Conservation (phyloP, 2,329 filamentous ascomycete species). For the Xylaria sp. region DNA sequence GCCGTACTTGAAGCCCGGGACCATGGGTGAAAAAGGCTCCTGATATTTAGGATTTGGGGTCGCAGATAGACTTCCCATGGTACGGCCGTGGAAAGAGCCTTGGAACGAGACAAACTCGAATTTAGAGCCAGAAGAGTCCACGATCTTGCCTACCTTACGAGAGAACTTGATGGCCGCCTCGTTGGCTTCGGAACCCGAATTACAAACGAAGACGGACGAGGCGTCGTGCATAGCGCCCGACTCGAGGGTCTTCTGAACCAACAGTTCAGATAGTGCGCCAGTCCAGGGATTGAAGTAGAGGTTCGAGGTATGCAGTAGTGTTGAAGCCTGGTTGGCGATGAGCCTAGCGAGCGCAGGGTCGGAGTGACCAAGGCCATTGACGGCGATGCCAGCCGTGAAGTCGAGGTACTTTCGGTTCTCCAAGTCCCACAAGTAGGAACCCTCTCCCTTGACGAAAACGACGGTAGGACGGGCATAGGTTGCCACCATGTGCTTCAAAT, state of each 20-base stretch:
- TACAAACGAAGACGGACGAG: constrained; percentile 86
- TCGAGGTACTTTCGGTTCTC: constrained; percentile 91
- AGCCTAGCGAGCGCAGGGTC: constrained; percentile 78
- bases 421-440: constrained; percentile 87
- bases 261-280: constrained; percentile 81
- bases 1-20: constrained; percentile 89
- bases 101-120: constrained; percentile 88
- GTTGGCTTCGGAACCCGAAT: constrained; percentile 96
- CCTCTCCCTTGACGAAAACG: constrained; percentile 87
- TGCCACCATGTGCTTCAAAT: constrained; percentile 89
- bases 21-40: constrained; percentile 90
- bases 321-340: constrained; percentile 76
- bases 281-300: constrained; percentile 98
- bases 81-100: constrained; percentile 93
- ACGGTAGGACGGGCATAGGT: constrained; percentile 91
- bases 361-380: constrained; percentile 90
- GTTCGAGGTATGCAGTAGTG: constrained; percentile 90
- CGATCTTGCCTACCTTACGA: constrained; percentile 82
- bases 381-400: constrained; percentile 94
- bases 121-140: constrained; percentile 75
- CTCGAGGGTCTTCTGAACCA: constrained; percentile 80
- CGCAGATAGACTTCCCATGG: constrained; percentile 93
- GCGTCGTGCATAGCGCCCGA: constrained; percentile 84
- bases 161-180: constrained; percentile 98
- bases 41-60: constrained; percentile 99